Evolutionary conservation across 805 yeast genomes (phyloP).

Genomic region (Sungouiozyma intestinalis): DNA sequence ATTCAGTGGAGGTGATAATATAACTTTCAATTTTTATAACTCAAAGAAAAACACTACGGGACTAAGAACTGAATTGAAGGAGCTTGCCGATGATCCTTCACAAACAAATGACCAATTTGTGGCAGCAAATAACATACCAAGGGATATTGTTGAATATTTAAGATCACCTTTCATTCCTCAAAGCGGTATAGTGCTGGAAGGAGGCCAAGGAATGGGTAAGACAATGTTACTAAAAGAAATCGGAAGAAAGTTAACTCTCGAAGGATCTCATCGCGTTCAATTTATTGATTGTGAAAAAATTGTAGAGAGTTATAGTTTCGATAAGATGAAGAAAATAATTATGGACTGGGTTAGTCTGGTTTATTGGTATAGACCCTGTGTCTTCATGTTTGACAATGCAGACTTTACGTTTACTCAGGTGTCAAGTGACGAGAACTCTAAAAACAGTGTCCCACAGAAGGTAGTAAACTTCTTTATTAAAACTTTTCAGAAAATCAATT

Average conservation of each 20-base stretch:
- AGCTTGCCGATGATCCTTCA: not conserved
- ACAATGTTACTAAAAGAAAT: constrained; percentile 42
- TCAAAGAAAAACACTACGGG: not conserved
- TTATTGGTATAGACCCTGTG: constrained; percentile 70
- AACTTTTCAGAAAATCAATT: constrained; percentile 31
- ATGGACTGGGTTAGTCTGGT: constrained; percentile 37
- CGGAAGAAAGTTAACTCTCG: constrained; percentile 10
- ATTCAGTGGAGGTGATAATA: not conserved
- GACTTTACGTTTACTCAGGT: constrained; percentile 51
- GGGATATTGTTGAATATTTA: constrained; percentile 8
- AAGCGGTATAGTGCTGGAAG: constrained; percentile 52
- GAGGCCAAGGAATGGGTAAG: constrained; percentile 79
- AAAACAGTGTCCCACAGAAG: constrained; percentile 42
- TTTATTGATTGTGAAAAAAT: constrained; percentile 45
- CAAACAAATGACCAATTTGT: not conserved
- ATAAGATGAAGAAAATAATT: constrained; percentile 33
- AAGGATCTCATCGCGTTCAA: constrained; percentile 32
- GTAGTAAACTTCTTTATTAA: constrained; percentile 50
- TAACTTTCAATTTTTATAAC: not conserved
- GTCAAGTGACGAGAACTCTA: constrained; percentile 49
- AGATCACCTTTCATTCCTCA: constrained; percentile 15
- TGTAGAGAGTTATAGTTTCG: constrained; percentile 15
- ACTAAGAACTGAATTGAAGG: not conserved
- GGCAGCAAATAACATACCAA: not conserved
- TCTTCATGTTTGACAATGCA: constrained; percentile 66